Conservation (phyloP, 1,284 basidiomycete genomes). For the Ceratobasidium theobromae region DNA sequence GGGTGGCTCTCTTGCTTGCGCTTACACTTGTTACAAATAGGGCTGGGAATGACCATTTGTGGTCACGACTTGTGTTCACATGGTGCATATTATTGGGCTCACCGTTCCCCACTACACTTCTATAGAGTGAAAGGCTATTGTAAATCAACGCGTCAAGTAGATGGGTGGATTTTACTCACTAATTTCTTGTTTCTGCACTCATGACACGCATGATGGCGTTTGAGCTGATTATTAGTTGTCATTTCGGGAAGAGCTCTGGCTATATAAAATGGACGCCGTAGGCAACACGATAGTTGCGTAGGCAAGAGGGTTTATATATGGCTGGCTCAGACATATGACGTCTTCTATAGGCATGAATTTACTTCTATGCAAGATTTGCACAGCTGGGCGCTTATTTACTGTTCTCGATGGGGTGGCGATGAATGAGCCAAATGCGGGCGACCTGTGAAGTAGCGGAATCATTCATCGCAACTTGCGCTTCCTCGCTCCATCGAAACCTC, state of each 20-base stretch:
- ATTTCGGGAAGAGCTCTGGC: too few species aligned
- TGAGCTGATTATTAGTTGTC: conserved; percentile 4
- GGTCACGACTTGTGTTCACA: background rate
- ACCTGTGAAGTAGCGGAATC: background rate
- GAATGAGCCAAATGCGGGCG: background rate
- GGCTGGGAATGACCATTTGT: background rate
- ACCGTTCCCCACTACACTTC: conserved; percentile 28
- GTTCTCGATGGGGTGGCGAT: background rate
- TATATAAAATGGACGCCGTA: too few species aligned
- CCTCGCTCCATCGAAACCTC: background rate
- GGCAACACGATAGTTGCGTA: too few species aligned
- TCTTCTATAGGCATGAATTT: too few species aligned
- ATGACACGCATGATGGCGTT: conserved; percentile 16
- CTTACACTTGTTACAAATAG: conserved; percentile 16
- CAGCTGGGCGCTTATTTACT: background rate
- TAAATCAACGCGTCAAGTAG: background rate
- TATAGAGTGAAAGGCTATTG: background rate
- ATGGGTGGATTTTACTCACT: background rate
- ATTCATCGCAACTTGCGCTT: background rate
- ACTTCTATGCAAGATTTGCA: too few species aligned
- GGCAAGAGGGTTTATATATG: too few species aligned
- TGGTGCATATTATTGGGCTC: background rate
- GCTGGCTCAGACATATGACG: too few species aligned
- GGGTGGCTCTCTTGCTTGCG: background rate
- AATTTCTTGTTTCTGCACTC: conserved; percentile 20